Evolutionary conservation across 106 monocot species (phyloP), one percentile per base, ranked within the genome.

Genomic region (Hemerocallis citrina): DNA sequence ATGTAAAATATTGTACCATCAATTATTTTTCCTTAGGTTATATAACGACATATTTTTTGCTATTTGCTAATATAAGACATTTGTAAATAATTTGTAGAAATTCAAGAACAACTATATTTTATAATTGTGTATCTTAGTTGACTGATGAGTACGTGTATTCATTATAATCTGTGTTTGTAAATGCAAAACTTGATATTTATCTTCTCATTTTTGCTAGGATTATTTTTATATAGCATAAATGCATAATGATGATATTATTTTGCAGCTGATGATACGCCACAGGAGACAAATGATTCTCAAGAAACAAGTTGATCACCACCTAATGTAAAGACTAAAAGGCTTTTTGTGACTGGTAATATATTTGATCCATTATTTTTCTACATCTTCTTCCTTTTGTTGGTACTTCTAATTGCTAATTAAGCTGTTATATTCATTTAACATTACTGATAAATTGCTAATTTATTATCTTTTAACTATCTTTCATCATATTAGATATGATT

Each of bases 291-390:
- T 52, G 55, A 71, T 41, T 50, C 70, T 33, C 59, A 70, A 10
- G 68, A 76, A 44, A 32, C 22, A 62, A 77, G 56, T 63, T n/a
- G n/a, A n/a, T n/a, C 59, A 40, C 56, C 65, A 28, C 49, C 77
- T 14, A 63, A 72, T 34, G 66, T 92, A 42, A 92, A 72, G 72
- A 93, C 88, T 27, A 93, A 93, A 79, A 81, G 88, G 50, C 72
- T 93, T 41, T 93, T 93, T 85, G 88, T 93, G 42, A 88, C 93
- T 62, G 93, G 93, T 93, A 79, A 67, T 43, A 17, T n/a, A 6
- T 25, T 39, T 51, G n/a, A 15, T 35, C 63, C 15, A 29, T 71
- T 36, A 50, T 49, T 65, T 65, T 11, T 39, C 5, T 5, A 40
- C 24, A 23, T 40, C 38, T 14, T 59, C 11, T 59, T 59, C 10